These are phyloP conservation scores for Fusarium sp. DNA, from an alignment of 2,329 filamentous ascomycete species.

Conservation along the genomic window DNA sequence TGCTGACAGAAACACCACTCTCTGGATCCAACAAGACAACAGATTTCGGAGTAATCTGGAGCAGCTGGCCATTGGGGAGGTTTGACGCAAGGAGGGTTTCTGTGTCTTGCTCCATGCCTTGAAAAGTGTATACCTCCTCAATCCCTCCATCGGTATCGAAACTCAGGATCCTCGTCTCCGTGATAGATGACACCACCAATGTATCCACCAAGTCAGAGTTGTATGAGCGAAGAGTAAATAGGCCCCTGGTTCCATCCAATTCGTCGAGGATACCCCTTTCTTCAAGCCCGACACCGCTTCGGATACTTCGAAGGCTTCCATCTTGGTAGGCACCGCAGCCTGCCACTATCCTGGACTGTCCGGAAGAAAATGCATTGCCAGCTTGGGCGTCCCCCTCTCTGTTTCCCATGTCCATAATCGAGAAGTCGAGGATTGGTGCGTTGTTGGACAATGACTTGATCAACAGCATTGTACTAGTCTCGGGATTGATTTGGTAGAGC, in stretches of 20 bases:
- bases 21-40: slow-evolving; percentile 74
- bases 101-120: slow-evolving; percentile 75
- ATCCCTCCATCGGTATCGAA: slow-evolving; percentile 82
- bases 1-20: slow-evolving; percentile 63
- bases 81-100: slow-evolving; percentile 80
- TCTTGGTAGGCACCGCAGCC: slow-evolving; percentile 92
- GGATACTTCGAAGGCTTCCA: slow-evolving; percentile 87
- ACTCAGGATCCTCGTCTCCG: slow-evolving; percentile 84
- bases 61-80: slow-evolving; percentile 70
- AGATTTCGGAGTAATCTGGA: slow-evolving; percentile 80
- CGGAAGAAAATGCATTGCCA: slow-evolving; percentile 92
- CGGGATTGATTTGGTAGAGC: slow-evolving; percentile 71
- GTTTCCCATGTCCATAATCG: slow-evolving; percentile 95
- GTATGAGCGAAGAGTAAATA: slow-evolving; percentile 75
- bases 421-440: slow-evolving; percentile 92
- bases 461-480: slow-evolving; percentile 65
- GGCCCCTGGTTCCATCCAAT: slow-evolving; percentile 77
- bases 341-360: slow-evolving; percentile 92
- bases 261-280: slow-evolving; percentile 86
- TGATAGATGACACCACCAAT: slow-evolving; percentile 83
- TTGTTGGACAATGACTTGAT: slow-evolving; percentile 82
- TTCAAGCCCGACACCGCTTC: slow-evolving; percentile 93
- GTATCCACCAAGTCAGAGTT: slow-evolving; percentile 70
- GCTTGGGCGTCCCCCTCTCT: slow-evolving; percentile 79
- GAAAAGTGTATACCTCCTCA: slow-evolving; percentile 85